Evolutionary conservation across 805 yeast species (phyloP).

Genomic region (Teunomyces tritomae): DNA sequence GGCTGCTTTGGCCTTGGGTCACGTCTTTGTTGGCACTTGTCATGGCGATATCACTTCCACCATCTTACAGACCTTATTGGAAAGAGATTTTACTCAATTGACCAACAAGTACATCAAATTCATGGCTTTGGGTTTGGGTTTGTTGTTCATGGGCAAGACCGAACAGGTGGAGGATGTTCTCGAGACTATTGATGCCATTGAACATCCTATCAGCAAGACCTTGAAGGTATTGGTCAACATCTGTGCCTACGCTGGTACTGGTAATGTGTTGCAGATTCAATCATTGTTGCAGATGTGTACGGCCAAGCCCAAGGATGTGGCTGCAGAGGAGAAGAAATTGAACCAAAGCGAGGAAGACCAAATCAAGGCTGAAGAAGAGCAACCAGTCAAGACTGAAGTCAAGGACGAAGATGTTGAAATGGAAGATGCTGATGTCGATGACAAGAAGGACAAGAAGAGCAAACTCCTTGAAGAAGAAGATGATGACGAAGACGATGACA

Average conservation of each 20-base stretch:
- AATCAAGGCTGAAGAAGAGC: slow-evolving; percentile 15
- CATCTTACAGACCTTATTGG: slow-evolving; percentile 84
- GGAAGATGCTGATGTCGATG: slow-evolving; percentile 25
- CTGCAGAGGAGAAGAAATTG: slow-evolving; percentile 59
- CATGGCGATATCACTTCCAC: slow-evolving; percentile 94
- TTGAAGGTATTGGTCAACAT: slow-evolving; percentile 86
- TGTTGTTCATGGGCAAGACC: slow-evolving; percentile 88
- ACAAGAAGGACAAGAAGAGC: slow-evolving; percentile 16
- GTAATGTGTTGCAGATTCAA: slow-evolving; percentile 93
- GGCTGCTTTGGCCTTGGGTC: slow-evolving; percentile 91
- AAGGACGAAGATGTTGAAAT: slow-evolving; percentile 27
- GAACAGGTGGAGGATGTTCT: slow-evolving; percentile 92
- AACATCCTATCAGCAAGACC: slow-evolving; percentile 88
- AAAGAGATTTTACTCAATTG: slow-evolving; percentile 74
- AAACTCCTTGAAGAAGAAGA: slow-evolving; percentile 16
- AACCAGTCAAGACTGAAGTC: slow-evolving; percentile 7
- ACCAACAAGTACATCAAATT: slow-evolving; percentile 85
- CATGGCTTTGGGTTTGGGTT: slow-evolving; percentile 87
- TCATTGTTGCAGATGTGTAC: slow-evolving; percentile 85
- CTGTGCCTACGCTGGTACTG: slow-evolving; percentile 96
- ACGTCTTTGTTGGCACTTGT: slow-evolving; percentile 92
- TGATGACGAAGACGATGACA: slow-evolving; percentile 27
- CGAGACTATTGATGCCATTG: slow-evolving; percentile 92
- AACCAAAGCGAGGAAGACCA: slow-evolving; percentile 44
- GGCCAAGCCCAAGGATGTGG: slow-evolving; percentile 57